A percentile compares a stretch with the other conserved stretches of the same genome.
Evolutionary conservation across 202 grass and related monocot species (phyloP).

Genomic region (Saccharum hybrid): DNA sequence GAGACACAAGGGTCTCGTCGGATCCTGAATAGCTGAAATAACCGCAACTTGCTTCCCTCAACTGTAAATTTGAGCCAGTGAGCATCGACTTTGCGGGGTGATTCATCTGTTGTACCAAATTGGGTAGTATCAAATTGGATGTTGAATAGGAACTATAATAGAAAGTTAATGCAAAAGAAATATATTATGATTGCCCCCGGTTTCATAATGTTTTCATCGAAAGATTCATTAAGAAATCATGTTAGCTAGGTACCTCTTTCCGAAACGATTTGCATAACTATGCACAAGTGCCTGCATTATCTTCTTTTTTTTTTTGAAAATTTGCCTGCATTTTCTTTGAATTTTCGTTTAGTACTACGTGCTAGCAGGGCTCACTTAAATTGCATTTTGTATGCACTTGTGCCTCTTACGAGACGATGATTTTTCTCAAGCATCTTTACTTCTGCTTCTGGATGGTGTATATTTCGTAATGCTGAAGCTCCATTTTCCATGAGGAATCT

Average conservation of each 20-base stretch:
- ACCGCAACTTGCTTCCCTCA: slow-evolving; percentile 32
- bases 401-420: no score
- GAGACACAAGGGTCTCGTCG: slow-evolving; percentile 85
- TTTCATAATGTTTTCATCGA: neutral
- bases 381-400: neutral
- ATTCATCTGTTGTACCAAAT: slow-evolving; percentile 58
- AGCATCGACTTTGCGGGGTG: slow-evolving; percentile 40
- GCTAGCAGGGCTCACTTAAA: neutral
- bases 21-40: slow-evolving; percentile 63
- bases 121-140: slow-evolving; percentile 39
- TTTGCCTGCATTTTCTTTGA: neutral
- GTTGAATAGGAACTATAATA: slow-evolving; percentile 40
- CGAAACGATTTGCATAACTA: no score
- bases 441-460: neutral
- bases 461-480: neutral
- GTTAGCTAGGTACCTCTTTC: neutral
- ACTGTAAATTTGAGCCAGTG: slow-evolving; percentile 57
- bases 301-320: no score
- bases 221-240: neutral
- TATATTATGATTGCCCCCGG: neutral
- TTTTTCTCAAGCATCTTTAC: neutral
- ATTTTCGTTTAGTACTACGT: neutral
- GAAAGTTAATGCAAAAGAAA: slow-evolving; percentile 30
- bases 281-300: neutral
- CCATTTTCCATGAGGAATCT: neutral